A percentile compares a stretch with the other conserved stretches of the same genome.
Conservation (phyloP, 306 rosid species). For the Cercis canadensis region DNA sequence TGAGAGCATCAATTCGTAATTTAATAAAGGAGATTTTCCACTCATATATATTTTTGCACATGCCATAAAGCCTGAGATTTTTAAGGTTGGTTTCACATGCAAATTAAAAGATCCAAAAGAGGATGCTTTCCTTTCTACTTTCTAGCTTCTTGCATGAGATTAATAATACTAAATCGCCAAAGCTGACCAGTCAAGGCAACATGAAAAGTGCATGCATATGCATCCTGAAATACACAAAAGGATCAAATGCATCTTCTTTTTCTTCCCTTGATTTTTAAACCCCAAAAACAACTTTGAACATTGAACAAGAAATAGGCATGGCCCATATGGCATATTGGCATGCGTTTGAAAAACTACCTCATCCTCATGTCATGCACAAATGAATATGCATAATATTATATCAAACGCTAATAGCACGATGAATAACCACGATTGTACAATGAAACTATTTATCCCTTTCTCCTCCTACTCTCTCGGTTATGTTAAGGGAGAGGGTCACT, state of each 20-base stretch:
- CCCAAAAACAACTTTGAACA: background rate
- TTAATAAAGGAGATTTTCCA: slow-evolving; percentile 6
- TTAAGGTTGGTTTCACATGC: slow-evolving; percentile 39
- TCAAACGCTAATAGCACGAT: no score
- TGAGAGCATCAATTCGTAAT: slow-evolving; percentile 34
- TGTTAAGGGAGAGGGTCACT: no score
- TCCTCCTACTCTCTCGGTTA: no score
- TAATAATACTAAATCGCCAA: background rate
- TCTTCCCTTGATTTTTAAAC: background rate
- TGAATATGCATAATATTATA: no score
- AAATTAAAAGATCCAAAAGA: slow-evolving; percentile 33
- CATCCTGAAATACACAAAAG: background rate
- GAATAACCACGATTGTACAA: no score
- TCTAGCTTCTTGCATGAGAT: slow-evolving; percentile 4
- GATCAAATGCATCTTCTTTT: background rate
- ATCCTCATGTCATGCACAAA: no score
- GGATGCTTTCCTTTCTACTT: background rate
- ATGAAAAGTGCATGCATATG: slow-evolving; percentile 43
- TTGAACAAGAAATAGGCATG: no score
- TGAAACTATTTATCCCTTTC: no score
- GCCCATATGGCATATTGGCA: no score
- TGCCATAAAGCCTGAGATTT: slow-evolving; percentile 19
- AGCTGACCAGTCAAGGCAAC: slow-evolving; percentile 59
- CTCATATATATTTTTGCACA: slow-evolving; percentile 4
- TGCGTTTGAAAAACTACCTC: background rate